phyloP scores from a whole-genome alignment of 441 rosid species.

The Biscutella laevigata region DNA sequence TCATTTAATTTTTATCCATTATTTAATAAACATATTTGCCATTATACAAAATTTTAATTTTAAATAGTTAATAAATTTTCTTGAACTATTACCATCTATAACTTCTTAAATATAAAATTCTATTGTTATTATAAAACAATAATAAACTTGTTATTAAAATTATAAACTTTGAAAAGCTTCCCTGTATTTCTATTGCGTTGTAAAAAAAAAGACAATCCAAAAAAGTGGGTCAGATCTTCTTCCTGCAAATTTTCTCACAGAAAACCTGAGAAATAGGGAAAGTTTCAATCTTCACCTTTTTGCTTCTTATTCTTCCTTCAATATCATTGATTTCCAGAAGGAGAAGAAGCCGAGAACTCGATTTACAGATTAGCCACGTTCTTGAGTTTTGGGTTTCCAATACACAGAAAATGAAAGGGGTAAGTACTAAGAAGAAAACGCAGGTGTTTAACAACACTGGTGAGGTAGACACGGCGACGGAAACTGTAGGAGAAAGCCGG shows the following conservation, averaged over 20 bases:
- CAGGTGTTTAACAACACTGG: constrained; percentile 19
- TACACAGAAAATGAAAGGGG: constrained; percentile 34
- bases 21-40: no score
- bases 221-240: no score
- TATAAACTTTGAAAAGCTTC: no score
- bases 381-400: not conserved
- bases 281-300: constrained; percentile 17
- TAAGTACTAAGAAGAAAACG: constrained; percentile 32
- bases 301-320: not conserved
- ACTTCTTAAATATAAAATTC: no score
- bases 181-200: no score
- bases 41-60: no score
- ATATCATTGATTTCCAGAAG: constrained; percentile 4
- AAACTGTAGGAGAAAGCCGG: constrained; percentile 17
- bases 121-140: no score
- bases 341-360: constrained; percentile 1
- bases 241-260: not conserved
- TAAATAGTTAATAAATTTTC: no score
- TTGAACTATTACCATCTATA: no score
- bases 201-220: no score
- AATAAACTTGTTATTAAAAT: no score
- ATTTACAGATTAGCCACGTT: not conserved
- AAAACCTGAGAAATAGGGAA: constrained; percentile 19
- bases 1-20: no score
- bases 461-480: constrained; percentile 24